These are phyloP conservation scores for Klebsormidium nitens DNA, from an alignment of 139 green algal genomes.

Conservation along the genomic window DNA sequence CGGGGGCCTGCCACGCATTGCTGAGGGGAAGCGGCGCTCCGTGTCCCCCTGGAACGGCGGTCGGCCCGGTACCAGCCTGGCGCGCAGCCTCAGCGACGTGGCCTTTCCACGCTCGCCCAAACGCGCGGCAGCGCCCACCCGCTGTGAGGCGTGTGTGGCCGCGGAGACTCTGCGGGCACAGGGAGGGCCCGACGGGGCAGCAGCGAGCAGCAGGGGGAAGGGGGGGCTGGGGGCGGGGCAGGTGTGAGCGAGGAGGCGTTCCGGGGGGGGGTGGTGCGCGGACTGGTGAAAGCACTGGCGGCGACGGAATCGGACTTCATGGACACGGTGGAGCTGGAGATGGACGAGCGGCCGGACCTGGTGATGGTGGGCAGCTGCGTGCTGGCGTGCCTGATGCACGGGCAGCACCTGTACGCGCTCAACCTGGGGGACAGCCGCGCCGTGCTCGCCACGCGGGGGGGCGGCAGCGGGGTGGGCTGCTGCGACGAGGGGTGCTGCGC, in stretches of 20 bases:
- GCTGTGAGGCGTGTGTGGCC: too few species aligned
- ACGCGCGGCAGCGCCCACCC: too few species aligned
- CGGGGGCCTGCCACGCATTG: too few species aligned
- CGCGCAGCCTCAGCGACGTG: too few species aligned
- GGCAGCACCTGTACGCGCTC: conserved; percentile 23
- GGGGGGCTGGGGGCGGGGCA: neutral
- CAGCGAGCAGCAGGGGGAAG: too few species aligned
- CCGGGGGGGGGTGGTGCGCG: conserved; percentile 5
- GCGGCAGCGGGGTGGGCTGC: neutral
- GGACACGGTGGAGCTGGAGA: conserved; percentile 24
- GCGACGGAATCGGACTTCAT: conserved; percentile 21
- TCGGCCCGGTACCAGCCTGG: too few species aligned
- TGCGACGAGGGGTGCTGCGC: neutral
- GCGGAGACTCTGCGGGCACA: too few species aligned
- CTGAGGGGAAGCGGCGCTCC: too few species aligned
- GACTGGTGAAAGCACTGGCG: conserved; percentile 10
- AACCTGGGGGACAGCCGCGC: conserved; percentile 27
- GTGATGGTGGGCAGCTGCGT: conserved; percentile 33
- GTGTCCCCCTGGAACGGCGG: too few species aligned
- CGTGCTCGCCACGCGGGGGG: conserved; percentile 15
- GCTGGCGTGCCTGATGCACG: conserved; percentile 15
- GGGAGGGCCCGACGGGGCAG: too few species aligned
- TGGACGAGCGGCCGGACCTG: conserved; percentile 29
- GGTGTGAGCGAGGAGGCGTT: conserved; percentile 16
- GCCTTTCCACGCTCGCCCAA: too few species aligned